phyloP scores from a whole-genome alignment of 2,329 filamentous ascomycete genomes.

The Ilyonectria mors-panacis region DNA sequence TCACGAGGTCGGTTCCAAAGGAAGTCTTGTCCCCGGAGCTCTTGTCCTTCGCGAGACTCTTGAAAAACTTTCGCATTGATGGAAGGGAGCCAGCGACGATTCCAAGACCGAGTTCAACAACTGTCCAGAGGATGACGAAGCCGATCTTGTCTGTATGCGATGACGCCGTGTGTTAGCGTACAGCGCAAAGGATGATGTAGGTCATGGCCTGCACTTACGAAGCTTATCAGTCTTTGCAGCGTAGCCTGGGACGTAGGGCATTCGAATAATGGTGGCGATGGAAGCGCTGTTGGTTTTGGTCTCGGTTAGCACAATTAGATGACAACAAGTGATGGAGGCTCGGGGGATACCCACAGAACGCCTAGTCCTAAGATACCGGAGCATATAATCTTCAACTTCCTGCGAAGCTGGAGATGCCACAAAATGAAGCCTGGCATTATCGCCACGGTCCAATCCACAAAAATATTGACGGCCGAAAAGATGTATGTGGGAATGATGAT shows the following conservation, averaged over 20 bases:
- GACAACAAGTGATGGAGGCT: accelerated
- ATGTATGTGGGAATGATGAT: conserved; percentile 25
- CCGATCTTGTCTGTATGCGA: neutral
- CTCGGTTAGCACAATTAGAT: neutral
- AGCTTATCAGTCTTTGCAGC: neutral
- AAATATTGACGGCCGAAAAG: conserved; percentile 27
- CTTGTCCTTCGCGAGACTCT: neutral
- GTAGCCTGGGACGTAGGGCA: neutral
- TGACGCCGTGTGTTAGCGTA: neutral
- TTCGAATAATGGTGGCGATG: conserved; percentile 1
- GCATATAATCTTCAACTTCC: conserved; percentile 15
- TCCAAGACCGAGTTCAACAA: neutral
- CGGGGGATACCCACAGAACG: conserved; percentile 9
- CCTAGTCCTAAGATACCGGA: conserved; percentile 22
- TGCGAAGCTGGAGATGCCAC: conserved; percentile 25
- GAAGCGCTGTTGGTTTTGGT: neutral
- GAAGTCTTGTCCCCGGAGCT: neutral
- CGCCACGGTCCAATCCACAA: conserved; percentile 24
- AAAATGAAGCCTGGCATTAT: conserved; percentile 24
- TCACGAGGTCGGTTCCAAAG: neutral
- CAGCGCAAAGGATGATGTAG: neutral
- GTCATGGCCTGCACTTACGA: neutral
- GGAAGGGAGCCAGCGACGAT: neutral
- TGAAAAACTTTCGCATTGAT: neutral
- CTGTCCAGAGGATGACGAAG: conserved; percentile 1